Evolutionary conservation across 2,329 filamentous ascomycete genomes (phyloP), one percentile per base, ranked within the genome.

Genomic region (Cytospora piceae): DNA sequence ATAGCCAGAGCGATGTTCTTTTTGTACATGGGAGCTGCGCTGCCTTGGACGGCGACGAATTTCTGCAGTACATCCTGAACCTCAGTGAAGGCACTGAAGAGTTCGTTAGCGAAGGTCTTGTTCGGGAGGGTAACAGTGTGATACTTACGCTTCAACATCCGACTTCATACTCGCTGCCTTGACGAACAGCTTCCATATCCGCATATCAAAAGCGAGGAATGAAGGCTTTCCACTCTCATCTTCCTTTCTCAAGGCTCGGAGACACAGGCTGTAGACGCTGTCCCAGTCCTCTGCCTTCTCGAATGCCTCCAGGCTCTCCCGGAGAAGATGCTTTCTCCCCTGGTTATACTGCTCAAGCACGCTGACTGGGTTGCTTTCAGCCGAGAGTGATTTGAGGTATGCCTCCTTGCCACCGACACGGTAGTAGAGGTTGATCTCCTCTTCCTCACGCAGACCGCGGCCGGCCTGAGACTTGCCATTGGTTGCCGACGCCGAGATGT

Each of bases 401-500:
- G 79, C 82, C 12, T 83, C 80, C 4, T 75, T 76, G 34, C 79
- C 76, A 0, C 83, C 71, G 27, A 85, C 77, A 1, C 80, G 77
- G 67, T 83, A 85, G 22, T 83, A 78, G 2, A 85, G 76, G 0
- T 82, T 74, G 2, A 83, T 77, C 67, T 85, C 83, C 65, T 85
- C 81, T 66, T 85, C 83, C 0, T 78, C 78, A 49, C 77, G 76
- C 34, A 85, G 74, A 7, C 73, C 72, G 34, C 76, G 71, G 31
- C 74, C 74, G 1, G 71, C 67, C 46, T 49, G 46, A n/a, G 58
- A 24, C 61, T 67, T 68, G 37, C 57, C 51, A 17, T 37, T 32
- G n/a, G 29, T 24, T 49, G 81, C 81, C 72, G 80, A 76, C 69
- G 82, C 81, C 0, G 81, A 72, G 0, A 77, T 66, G 51, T 82